Evolutionary conservation across 2,329 filamentous ascomycete species (phyloP).

Genomic region (Volutella citrinella): DNA sequence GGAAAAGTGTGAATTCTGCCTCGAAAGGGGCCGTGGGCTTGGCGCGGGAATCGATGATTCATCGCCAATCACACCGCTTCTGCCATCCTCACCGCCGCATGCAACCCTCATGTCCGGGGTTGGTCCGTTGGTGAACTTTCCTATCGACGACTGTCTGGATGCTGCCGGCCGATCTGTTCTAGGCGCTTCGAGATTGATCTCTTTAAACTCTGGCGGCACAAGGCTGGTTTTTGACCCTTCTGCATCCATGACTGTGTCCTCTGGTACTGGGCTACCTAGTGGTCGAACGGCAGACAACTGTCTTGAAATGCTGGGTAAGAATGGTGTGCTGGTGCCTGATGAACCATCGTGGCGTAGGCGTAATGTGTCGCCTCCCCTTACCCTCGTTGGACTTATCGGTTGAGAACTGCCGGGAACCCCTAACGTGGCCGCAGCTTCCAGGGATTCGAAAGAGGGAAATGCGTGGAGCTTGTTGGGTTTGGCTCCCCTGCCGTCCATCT

Average conservation of each 20-base stretch:
- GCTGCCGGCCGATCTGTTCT: slow-evolving; percentile 42
- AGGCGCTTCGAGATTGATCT: not conserved
- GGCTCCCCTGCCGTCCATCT: slow-evolving; percentile 2
- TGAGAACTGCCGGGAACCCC: slow-evolving; percentile 16
- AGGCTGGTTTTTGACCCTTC: too few species aligned
- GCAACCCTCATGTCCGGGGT: slow-evolving; percentile 68
- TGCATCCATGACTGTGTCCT: too few species aligned
- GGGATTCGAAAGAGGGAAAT: slow-evolving; percentile 20
- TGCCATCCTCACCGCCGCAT: slow-evolving; percentile 50
- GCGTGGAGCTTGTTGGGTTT: slow-evolving; percentile 14
- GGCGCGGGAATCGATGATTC: slow-evolving; percentile 20
- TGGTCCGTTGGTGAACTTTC: slow-evolving; percentile 69
- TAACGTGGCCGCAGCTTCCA: slow-evolving; percentile 9
- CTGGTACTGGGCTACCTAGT: too few species aligned
- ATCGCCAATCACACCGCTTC: slow-evolving; percentile 62
- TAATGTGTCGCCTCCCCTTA: slow-evolving; percentile 15
- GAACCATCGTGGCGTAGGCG: slow-evolving; percentile 19
- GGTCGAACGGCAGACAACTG: too few species aligned
- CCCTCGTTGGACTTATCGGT: slow-evolving; percentile 23
- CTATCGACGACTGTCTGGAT: slow-evolving; percentile 50
- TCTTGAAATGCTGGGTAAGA: too few species aligned
- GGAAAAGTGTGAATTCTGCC: slow-evolving; percentile 35
- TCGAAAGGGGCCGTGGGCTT: slow-evolving; percentile 33
- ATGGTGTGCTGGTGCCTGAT: too few species aligned
- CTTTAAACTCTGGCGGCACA: too few species aligned